A percentile compares a stretch with the other conserved stretches of the same genome.
Conservation (phyloP, 495 filamentous ascomycete species). For the Diplogelasinospora grovesii region DNA sequence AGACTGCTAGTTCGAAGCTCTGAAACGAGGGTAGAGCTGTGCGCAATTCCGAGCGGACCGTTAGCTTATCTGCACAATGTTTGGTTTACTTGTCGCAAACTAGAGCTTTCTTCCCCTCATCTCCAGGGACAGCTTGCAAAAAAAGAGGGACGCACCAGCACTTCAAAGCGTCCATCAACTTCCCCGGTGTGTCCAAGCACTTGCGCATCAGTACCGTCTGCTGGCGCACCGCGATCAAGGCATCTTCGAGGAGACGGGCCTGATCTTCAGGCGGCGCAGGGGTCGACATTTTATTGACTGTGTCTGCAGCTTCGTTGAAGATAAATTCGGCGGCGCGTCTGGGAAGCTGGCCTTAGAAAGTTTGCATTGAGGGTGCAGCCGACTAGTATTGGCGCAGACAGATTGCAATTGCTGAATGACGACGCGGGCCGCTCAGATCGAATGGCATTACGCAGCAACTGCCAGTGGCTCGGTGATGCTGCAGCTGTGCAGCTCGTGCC, state of each 20-base stretch:
- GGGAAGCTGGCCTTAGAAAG: not conserved
- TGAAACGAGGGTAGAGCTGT: constrained; percentile 91
- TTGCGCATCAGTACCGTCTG: constrained; percentile 95
- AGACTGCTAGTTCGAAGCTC: constrained; percentile 93
- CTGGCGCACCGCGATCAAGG: constrained; percentile 89
- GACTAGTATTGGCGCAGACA: too few relatives aligned
- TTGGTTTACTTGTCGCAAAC: too few relatives aligned
- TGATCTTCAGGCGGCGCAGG: constrained; percentile 79
- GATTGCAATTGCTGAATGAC: too few relatives aligned
- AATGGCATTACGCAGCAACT: too few relatives aligned
- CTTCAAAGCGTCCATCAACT: constrained; percentile 99
- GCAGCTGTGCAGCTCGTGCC: too few relatives aligned
- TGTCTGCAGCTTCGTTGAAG: constrained; percentile 2
- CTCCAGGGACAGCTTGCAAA: too few relatives aligned
- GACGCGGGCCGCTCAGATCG: too few relatives aligned
- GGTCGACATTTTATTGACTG: constrained; percentile 41
- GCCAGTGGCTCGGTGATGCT: too few relatives aligned
- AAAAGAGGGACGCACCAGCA: constrained; percentile 96
- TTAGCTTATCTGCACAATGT: too few relatives aligned
- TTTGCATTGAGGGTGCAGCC: too few relatives aligned
- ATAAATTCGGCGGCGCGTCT: not conserved
- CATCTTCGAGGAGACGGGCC: constrained; percentile 92
- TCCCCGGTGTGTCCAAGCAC: constrained; percentile 92
- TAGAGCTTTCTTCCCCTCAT: too few relatives aligned
- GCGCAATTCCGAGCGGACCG: not conserved